Percentiles rank a stretch among this genome's conserved stretches.
Evolutionary conservation across 2,329 filamentous ascomycete species (phyloP).

Genomic region (Colletotrichum orbiculare): DNA sequence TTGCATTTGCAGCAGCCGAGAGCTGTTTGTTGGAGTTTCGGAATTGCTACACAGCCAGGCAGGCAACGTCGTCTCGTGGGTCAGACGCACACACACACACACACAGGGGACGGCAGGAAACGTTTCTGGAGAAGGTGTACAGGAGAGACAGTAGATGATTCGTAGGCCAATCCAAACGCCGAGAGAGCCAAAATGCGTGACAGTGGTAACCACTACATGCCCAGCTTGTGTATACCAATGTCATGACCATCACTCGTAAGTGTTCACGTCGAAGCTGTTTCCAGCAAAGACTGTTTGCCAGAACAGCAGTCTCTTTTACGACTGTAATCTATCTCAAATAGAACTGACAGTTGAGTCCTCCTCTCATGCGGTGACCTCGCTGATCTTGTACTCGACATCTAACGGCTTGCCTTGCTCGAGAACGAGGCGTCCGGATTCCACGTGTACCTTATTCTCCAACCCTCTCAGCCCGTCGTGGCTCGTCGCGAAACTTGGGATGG

Average conservation of each 20-base stretch:
- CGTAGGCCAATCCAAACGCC: constrained; percentile 12
- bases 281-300: no score
- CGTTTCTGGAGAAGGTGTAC: neutral
- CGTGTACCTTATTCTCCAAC: constrained; percentile 52
- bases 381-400: constrained; percentile 57
- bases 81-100: constrained; percentile 5
- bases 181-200: neutral
- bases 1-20: constrained; percentile 36
- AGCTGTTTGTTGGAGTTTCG: constrained; percentile 36
- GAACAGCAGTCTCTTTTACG: no score
- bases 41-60: constrained; percentile 30
- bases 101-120: constrained; percentile 1
- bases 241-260: no score
- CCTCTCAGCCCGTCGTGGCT: constrained; percentile 47
- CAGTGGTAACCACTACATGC: no score
- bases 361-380: constrained; percentile 45
- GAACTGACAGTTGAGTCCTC: neutral
- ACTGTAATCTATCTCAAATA: no score
- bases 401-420: constrained; percentile 46
- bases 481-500: constrained; percentile 53
- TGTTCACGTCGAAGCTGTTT: no score
- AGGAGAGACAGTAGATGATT: constrained; percentile 5
- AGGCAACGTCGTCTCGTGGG: constrained; percentile 22
- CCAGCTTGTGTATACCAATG: no score
- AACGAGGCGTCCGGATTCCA: constrained; percentile 54